Conservation (phyloP, 768 basidiomycete genomes). For the Tricholoma flavovirens region DNA sequence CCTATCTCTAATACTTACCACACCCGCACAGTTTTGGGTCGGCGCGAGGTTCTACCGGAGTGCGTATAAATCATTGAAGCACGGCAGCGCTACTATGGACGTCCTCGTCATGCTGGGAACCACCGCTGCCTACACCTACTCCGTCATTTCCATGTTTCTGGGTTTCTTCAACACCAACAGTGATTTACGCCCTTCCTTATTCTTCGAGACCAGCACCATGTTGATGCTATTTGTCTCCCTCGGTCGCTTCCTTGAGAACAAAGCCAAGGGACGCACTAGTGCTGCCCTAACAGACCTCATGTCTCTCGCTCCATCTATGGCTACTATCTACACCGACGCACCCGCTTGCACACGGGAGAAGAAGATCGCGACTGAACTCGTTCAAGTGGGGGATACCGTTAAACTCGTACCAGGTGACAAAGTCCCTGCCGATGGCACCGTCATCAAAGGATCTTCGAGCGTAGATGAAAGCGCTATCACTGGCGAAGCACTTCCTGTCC, state of each 20-base stretch:
- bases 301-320: slow-evolving; percentile 92
- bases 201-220: slow-evolving; percentile 99
- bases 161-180: slow-evolving; percentile 61
- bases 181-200: slow-evolving; percentile 75
- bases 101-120: slow-evolving; percentile 95
- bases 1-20: slow-evolving; percentile 68
- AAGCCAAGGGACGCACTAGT: slow-evolving; percentile 94
- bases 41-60: slow-evolving; percentile 83
- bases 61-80: slow-evolving; percentile 88
- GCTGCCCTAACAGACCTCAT: slow-evolving; percentile 96
- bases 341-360: slow-evolving; percentile 80
- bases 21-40: slow-evolving; percentile 91
- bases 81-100: slow-evolving; percentile 94
- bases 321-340: slow-evolving; percentile 88
- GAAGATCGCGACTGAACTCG: slow-evolving; percentile 87
- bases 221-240: slow-evolving; percentile 95
- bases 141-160: slow-evolving; percentile 60
- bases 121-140: slow-evolving; percentile 91
- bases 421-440: slow-evolving; percentile 91
- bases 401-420: slow-evolving; percentile 97
- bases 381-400: slow-evolving; percentile 89
- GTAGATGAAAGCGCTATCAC: slow-evolving; percentile 97
- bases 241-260: slow-evolving; percentile 93
- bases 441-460: slow-evolving; percentile 78
- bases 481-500: slow-evolving; percentile 85